These are phyloP conservation scores for Papiliotrema laurentii DNA, from an alignment of 1,284 basidiomycete species.

Conservation along the genomic window DNA sequence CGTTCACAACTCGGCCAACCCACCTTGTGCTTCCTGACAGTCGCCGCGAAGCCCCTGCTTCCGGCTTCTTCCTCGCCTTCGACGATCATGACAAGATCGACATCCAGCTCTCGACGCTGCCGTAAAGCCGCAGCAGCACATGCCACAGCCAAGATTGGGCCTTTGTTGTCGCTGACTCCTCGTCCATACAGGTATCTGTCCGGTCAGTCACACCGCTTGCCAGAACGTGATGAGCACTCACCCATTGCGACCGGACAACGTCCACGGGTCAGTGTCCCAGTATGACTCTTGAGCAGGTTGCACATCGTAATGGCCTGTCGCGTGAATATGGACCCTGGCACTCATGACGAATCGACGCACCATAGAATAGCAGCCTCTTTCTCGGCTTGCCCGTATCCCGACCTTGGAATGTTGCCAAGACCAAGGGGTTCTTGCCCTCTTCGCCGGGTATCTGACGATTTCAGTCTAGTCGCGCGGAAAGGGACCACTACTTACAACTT, in stretches of 20 bases:
- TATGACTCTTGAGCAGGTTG: slow-evolving; percentile 68
- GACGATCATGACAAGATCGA: slow-evolving; percentile 85
- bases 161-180: slow-evolving; percentile 87
- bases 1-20: slow-evolving; percentile 9
- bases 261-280: slow-evolving; percentile 85
- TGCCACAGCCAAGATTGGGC: slow-evolving; percentile 86
- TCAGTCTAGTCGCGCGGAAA: neutral
- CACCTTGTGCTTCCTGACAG: slow-evolving; percentile 71
- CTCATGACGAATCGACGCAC: slow-evolving; percentile 31
- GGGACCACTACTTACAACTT: slow-evolving; percentile 55
- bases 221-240: slow-evolving; percentile 8
- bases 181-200: slow-evolving; percentile 76
- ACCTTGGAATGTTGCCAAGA: slow-evolving; percentile 77
- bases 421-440: slow-evolving; percentile 71
- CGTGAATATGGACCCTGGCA: neutral
- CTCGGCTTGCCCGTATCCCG: slow-evolving; percentile 48
- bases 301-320: slow-evolving; percentile 80
- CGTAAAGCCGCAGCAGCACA: slow-evolving; percentile 81
- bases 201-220: neutral
- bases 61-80: slow-evolving; percentile 97
- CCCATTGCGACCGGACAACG: slow-evolving; percentile 76
- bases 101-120: slow-evolving; percentile 64
- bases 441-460: slow-evolving; percentile 39
- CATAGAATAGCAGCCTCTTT: slow-evolving; percentile 78
- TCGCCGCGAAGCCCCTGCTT: slow-evolving; percentile 73